Evolutionary conservation across 2,329 filamentous ascomycete species (phyloP).

Genomic region (Cladosporium halotolerans): DNA sequence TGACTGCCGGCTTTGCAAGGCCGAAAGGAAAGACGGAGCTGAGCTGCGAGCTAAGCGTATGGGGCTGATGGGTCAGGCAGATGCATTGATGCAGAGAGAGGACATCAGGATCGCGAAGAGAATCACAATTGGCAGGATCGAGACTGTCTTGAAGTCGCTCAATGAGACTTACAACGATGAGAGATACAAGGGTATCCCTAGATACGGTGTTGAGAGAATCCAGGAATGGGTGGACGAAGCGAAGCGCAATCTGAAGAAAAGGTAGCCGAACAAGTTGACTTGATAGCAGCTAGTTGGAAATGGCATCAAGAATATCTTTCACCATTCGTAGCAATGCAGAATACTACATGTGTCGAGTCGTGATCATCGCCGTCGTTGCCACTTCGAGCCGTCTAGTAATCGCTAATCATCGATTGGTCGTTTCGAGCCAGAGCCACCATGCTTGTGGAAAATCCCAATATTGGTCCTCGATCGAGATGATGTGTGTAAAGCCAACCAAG

Average conservation of each 20-base stretch:
- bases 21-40: slow-evolving; percentile 15
- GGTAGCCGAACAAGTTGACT: too few species aligned
- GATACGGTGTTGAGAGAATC: slow-evolving; percentile 10
- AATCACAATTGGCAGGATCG: slow-evolving; percentile 12
- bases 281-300: too few species aligned
- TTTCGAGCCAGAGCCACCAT: too few species aligned
- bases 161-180: slow-evolving; percentile 16
- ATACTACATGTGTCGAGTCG: too few species aligned
- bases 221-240: slow-evolving; percentile 13
- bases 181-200: slow-evolving; percentile 15
- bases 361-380: too few species aligned
- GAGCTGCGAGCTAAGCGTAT: slow-evolving; percentile 13
- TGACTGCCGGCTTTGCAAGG: slow-evolving; percentile 15
- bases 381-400: too few species aligned
- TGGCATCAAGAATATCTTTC: too few species aligned
- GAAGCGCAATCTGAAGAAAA: slow-evolving; percentile 5
- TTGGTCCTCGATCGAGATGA: too few species aligned
- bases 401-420: too few species aligned
- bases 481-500: too few species aligned
- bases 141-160: slow-evolving; percentile 13
- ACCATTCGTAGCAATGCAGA: too few species aligned
- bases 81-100: slow-evolving; percentile 11
- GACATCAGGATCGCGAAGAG: slow-evolving; percentile 12
- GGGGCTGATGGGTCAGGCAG: slow-evolving; percentile 13
- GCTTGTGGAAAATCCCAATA: too few species aligned